Conservation (phyloP, 2,329 filamentous ascomycete species). For the Aspergillus brasiliensis region DNA sequence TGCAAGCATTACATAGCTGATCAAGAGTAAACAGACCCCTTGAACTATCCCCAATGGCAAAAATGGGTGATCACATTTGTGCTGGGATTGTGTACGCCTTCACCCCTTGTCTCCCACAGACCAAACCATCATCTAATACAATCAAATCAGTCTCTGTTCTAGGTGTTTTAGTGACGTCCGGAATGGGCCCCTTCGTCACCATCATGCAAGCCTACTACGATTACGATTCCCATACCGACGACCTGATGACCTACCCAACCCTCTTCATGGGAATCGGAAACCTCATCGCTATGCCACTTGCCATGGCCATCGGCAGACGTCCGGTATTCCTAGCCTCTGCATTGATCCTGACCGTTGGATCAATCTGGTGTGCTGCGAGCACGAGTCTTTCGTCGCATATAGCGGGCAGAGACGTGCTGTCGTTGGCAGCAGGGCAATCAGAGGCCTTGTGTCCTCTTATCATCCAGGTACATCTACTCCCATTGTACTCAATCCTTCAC, state of each 20-base stretch:
- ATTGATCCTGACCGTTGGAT: slow-evolving; percentile 9
- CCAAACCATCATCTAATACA: background rate
- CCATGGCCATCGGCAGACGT: slow-evolving; percentile 5
- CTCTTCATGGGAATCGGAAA: slow-evolving; percentile 16
- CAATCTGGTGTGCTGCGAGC: slow-evolving; percentile 11
- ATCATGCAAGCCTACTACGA: slow-evolving; percentile 10
- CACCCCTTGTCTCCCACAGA: background rate
- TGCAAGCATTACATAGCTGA: background rate
- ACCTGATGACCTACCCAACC: slow-evolving; percentile 16
- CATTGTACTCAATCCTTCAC: too few relatives aligned
- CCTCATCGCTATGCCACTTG: slow-evolving; percentile 16
- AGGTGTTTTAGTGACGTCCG: slow-evolving; percentile 4
- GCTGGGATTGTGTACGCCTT: background rate
- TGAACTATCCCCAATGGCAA: slow-evolving; percentile 13
- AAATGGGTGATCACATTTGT: slow-evolving; percentile 11
- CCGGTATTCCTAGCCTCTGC: slow-evolving; percentile 13
- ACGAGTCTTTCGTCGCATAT: slow-evolving; percentile 12
- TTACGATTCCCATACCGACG: slow-evolving; percentile 4
- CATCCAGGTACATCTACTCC: background rate
- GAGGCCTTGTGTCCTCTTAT: slow-evolving; percentile 14
- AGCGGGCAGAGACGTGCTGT: slow-evolving; percentile 13
- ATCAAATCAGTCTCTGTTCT: background rate
- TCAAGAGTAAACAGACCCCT: slow-evolving; percentile 3
- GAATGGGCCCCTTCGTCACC: slow-evolving; percentile 14
- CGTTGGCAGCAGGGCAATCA: slow-evolving; percentile 11